Evolutionary conservation across 305 asterid species (phyloP).

Genomic region (Fraxinus floribunda): DNA sequence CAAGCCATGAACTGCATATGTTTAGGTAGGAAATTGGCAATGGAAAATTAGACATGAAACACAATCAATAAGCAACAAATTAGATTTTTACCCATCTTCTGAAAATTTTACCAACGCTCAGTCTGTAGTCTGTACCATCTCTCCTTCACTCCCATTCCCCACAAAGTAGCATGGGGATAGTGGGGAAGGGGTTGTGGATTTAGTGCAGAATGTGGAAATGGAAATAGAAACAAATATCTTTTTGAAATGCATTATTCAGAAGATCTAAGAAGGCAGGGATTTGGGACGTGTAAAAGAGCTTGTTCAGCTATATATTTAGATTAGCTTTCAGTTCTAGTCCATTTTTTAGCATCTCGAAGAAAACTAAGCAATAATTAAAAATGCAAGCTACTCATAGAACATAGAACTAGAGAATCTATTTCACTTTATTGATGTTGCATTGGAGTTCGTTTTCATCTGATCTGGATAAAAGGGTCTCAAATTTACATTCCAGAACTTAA

Average conservation of each 20-base stretch:
- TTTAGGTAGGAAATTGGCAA: constrained; percentile 2
- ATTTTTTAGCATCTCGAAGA: background rate
- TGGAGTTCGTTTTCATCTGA: background rate
- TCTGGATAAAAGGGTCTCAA: background rate
- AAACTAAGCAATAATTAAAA: constrained; percentile 6
- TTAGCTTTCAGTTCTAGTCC: background rate
- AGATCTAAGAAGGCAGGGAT: background rate
- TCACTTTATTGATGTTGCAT: background rate
- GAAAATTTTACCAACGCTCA: background rate
- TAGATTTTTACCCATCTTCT: background rate
- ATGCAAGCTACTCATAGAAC: background rate
- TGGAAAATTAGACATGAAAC: background rate
- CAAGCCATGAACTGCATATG: background rate
- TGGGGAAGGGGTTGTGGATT: background rate
- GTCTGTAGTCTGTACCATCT: background rate
- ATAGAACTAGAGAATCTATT: background rate
- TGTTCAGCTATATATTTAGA: background rate
- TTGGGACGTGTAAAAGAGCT: background rate
- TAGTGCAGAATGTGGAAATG: background rate
- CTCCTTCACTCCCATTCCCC: background rate
- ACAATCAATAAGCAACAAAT: background rate
- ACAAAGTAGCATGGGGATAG: background rate
- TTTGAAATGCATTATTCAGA: background rate
- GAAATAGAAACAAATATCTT: background rate
- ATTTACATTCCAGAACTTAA: background rate